Conservation (phyloP, 345 rosid genomes). For the Cardiospermum halicacabum region DNA sequence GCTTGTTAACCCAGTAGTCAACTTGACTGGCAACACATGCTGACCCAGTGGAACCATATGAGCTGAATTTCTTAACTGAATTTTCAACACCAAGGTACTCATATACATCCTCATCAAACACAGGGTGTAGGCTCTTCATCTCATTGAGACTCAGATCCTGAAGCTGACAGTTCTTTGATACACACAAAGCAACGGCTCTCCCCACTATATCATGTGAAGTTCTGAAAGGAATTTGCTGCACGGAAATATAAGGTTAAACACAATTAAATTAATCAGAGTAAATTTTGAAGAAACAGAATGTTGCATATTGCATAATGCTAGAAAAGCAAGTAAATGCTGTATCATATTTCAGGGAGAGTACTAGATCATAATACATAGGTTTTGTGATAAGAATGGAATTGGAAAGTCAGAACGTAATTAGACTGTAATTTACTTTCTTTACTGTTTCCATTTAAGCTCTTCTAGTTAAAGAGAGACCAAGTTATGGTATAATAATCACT, state of each 20-base stretch:
- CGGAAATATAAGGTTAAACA: background rate
- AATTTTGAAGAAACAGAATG: background rate
- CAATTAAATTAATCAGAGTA: background rate
- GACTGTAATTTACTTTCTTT: background rate
- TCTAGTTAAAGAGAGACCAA: background rate
- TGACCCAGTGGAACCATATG: slow-evolving; percentile 75
- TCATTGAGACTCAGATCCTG: slow-evolving; percentile 69
- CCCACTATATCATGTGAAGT: slow-evolving; percentile 95
- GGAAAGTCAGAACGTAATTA: background rate
- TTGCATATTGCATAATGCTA: too few species aligned
- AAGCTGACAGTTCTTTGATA: slow-evolving; percentile 65
- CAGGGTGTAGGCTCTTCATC: slow-evolving; percentile 52
- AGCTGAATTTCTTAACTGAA: slow-evolving; percentile 68
- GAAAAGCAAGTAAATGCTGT: background rate
- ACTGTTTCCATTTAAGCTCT: slow-evolving; percentile 4
- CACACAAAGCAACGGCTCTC: slow-evolving; percentile 76
- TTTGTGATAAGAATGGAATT: background rate
- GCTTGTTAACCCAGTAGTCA: slow-evolving; percentile 57
- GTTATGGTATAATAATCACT: slow-evolving; percentile 13
- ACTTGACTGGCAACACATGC: slow-evolving; percentile 61
- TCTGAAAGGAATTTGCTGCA: slow-evolving; percentile 86
- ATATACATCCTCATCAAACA: slow-evolving; percentile 66
- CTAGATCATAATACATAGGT: too few species aligned
- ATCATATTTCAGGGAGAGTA: background rate
- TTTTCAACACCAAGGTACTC: slow-evolving; percentile 76